A percentile compares a stretch with the other conserved stretches of the same genome.
phyloP scores from a whole-genome alignment of 2,329 filamentous ascomycete genomes.

The Colletotrichum horii region DNA sequence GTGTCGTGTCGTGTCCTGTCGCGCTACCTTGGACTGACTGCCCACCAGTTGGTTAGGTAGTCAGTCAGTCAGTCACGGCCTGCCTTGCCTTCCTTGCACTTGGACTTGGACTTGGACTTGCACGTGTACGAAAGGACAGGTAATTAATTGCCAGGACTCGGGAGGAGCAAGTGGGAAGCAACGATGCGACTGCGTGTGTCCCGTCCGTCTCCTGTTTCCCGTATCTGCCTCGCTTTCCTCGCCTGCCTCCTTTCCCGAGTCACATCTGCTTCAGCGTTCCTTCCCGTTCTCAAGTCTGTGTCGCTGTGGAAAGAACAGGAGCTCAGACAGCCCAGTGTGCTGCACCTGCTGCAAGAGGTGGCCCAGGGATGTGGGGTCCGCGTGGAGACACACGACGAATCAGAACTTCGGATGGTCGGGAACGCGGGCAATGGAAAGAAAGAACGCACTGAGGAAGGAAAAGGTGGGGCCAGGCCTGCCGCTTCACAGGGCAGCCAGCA shows the following conservation, averaged over 20 bases:
- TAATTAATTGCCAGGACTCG: background rate
- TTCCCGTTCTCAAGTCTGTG: background rate
- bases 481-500: background rate
- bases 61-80: background rate
- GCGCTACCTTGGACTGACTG: background rate
- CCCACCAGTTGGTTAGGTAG: background rate
- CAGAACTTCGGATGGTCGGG: background rate
- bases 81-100: background rate
- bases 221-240: background rate
- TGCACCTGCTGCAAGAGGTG: background rate
- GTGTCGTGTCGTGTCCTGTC: background rate
- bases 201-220: background rate
- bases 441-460: constrained; percentile 1
- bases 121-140: background rate
- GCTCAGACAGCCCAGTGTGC: background rate
- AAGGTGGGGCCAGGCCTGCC: background rate
- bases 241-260: background rate
- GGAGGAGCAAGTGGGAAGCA: background rate
- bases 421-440: constrained; percentile 6
- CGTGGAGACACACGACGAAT: background rate
- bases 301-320: background rate
- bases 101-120: background rate
- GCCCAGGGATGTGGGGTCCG: background rate
- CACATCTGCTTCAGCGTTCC: background rate
- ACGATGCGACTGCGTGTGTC: background rate